Evolutionary conservation across 306 rosid species (phyloP).

Genomic region (Boehmeria nivea): DNA sequence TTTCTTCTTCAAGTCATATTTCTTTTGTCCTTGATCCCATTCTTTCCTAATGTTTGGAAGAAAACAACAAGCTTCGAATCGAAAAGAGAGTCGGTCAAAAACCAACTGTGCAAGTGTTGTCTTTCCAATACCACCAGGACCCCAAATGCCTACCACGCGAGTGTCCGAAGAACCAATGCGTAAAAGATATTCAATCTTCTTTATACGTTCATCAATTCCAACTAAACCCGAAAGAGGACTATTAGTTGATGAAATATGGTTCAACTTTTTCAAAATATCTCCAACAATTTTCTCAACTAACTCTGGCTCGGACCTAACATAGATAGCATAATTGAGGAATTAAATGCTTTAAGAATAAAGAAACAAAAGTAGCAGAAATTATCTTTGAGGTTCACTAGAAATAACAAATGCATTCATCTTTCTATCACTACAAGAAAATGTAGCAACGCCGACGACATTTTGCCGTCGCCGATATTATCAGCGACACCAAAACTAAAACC

Average conservation of each 20-base stretch:
- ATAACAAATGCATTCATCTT: too few species aligned
- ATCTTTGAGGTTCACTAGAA: too few species aligned
- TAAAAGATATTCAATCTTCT: neutral
- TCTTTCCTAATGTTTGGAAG: constrained; percentile 4
- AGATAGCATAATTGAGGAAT: too few species aligned
- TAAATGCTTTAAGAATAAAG: too few species aligned
- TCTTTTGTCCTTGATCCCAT: neutral
- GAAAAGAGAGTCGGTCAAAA: neutral
- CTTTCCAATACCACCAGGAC: constrained; percentile 19
- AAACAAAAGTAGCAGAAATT: too few species aligned
- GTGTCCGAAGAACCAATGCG: neutral
- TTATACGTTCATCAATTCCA: neutral
- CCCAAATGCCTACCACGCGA: constrained; percentile 19
- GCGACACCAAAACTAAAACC: too few species aligned
- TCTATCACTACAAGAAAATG: too few species aligned
- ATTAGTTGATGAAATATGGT: neutral
- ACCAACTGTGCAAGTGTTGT: constrained; percentile 12
- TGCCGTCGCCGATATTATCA: too few species aligned
- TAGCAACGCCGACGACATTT: too few species aligned
- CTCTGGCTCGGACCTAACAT: neutral
- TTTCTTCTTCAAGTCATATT: neutral
- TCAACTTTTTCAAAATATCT: neutral
- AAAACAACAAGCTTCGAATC: constrained; percentile 8
- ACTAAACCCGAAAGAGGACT: neutral
- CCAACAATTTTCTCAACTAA: neutral